phyloP scores from a whole-genome alignment of 306 rosid species.

The Cucurbita ficifolia region DNA sequence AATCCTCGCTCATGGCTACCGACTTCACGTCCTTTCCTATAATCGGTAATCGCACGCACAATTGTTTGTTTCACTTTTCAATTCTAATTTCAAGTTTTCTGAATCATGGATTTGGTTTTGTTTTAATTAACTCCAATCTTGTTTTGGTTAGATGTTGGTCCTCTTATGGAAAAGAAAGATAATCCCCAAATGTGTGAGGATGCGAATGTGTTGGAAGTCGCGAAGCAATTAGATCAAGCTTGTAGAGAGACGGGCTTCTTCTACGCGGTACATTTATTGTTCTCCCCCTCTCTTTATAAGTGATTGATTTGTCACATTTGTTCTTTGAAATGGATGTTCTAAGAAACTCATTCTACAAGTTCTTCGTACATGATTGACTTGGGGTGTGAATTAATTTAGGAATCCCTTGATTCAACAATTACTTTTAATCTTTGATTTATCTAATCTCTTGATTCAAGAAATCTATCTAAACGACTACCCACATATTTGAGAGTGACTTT shows the following conservation, averaged over 20 bases:
- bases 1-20: conserved; percentile 32
- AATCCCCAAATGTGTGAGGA: conserved; percentile 56
- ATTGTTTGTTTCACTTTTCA: too few relatives aligned
- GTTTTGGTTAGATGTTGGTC: conserved; percentile 37
- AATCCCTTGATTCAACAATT: not conserved
- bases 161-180: conserved; percentile 54
- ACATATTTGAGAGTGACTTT: too few relatives aligned
- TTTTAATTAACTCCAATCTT: not conserved
- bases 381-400: not conserved
- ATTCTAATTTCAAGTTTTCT: not conserved
- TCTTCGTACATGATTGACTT: not conserved
- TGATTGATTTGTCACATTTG: not conserved
- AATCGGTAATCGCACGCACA: conserved; percentile 31
- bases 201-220: conserved; percentile 45
- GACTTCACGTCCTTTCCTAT: conserved; percentile 64
- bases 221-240: conserved; percentile 62
- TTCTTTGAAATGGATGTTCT: not conserved
- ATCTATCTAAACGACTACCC: too few relatives aligned
- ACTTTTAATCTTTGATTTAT: not conserved
- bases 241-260: conserved; percentile 82
- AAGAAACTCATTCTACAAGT: not conserved
- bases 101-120: not conserved
- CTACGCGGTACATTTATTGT: conserved; percentile 49
- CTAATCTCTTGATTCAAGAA: too few relatives aligned
- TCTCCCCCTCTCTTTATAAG: not conserved